These are phyloP conservation scores for Selaginella moellendorffii DNA, from an alignment of 75 land plant species.

Conservation along the genomic window DNA sequence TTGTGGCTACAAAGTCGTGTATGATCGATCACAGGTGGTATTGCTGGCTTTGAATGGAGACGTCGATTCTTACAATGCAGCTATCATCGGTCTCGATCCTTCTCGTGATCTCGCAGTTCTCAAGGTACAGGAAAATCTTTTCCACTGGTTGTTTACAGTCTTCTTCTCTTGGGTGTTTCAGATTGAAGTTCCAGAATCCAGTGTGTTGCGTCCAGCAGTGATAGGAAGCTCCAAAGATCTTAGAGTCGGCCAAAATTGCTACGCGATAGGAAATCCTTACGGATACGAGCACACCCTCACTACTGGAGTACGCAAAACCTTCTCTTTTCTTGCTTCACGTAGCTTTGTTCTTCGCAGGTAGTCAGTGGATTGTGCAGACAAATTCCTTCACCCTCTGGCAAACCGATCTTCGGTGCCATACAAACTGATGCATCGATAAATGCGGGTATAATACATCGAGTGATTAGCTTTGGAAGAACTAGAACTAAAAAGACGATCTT, in stretches of 20 bases:
- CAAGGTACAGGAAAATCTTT: conserved; percentile 41
- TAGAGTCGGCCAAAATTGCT: conserved; percentile 85
- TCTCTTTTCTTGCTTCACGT: not conserved
- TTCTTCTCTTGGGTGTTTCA: conserved; percentile 14
- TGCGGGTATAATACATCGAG: conserved; percentile 35
- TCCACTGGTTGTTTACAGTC: not conserved
- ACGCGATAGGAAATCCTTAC: conserved; percentile 89
- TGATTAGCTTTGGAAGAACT: not conserved
- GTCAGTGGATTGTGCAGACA: conserved; percentile 86
- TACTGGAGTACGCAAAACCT: conserved; percentile 51
- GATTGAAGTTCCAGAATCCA: conserved; percentile 53
- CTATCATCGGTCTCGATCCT: conserved; percentile 66
- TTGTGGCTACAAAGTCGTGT: not conserved
- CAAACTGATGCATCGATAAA: conserved; percentile 94
- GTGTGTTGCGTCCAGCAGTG: conserved; percentile 38
- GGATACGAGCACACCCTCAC: conserved; percentile 87
- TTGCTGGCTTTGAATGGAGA: conserved; percentile 55
- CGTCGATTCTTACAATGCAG: conserved; percentile 32
- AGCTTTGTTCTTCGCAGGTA: conserved; percentile 47
- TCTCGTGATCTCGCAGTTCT: conserved; percentile 84
- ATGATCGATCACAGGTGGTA: conserved; percentile 31
- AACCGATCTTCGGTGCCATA: conserved; percentile 64
- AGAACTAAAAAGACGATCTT: not conserved
- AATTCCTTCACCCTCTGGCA: conserved; percentile 80
- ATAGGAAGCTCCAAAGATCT: conserved; percentile 65